Evolutionary conservation across 1,139 yeast species (phyloP), one percentile per base, ranked within the genome.

Genomic region (Magnusiomyces tetraspermus): DNA sequence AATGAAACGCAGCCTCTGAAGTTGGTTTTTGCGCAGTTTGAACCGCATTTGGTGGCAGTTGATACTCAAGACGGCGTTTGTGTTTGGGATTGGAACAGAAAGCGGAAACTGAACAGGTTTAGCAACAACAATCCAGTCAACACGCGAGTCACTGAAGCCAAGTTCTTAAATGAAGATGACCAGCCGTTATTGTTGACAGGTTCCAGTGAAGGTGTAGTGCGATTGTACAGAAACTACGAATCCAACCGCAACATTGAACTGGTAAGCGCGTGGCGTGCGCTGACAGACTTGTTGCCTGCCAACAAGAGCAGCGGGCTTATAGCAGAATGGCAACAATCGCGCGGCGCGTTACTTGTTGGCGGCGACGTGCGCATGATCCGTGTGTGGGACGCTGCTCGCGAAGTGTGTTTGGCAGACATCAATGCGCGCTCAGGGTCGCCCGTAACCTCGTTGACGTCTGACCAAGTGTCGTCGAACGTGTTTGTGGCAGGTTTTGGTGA

Each of bases 371-470:
- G 90, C 60, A 82, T 89, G 31, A 88, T 92, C 51, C 74, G 96
- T 56, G 76, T 90, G 1, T 92, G 98, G 98, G 98, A 92, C 70
- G 97, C 97, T 0, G 95, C 96, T 19, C 75, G 97, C 45, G 99
- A 92, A 65, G 74, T 85, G 52, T 85, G 96, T 65, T 75, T 86
- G 51, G 80, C 80, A 30, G 97, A 90, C 63, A 84, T 92, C 50
- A 96, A 97, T 0, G 95, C 96, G 0, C 76, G 96, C 55, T 86
- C 96, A 0, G 82, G 95, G 0, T 82, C 94, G n/a, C 82, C 94
- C 13, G 85, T 92, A 53, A 85, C 96, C 0, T 77, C 95, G 0
- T 73, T 92, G 53, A 89, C 97, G 0, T 88, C 97, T 0, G 99
- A 92, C 64, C 97, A 92, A 66, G 92, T 92, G 11, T 88, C 95